Evolutionary conservation across 345 rosid genomes (phyloP), one percentile per base, ranked within the genome.

Genomic region (Excoecaria cochinchinensis): DNA sequence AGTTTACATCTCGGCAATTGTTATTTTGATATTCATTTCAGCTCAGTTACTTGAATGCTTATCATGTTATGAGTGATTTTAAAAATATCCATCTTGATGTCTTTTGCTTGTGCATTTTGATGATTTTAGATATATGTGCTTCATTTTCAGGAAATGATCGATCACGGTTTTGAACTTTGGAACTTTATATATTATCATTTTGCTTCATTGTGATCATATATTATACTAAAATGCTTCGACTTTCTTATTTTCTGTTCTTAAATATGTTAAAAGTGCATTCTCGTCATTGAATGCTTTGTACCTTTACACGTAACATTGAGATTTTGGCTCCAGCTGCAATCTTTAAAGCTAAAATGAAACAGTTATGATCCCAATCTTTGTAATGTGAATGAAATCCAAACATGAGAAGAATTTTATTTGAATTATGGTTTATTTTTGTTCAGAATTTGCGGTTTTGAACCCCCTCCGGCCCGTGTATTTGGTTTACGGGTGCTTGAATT

Each of bases 381-480:
- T 61, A 67, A 40, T 16, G 10, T 38, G 8, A 6, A 42, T 11
- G 47, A 7, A 51, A 21, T 42, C 6, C 6, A 3, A 36, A 39
- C 51, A 65, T 64, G 9, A 31, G 38, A 17, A 52, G 40, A 64
- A 8, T 4, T 58, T 22, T 10, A 16, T 15, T 64, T 65, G 11
- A 36, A 31, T 60, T 75, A 74, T 71, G 67, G 46, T 15, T 66
- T 70, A 36, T 77, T 71, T 83, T 71, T 42, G 17, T 74, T 31
- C 80, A 95, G 99, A 89, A 82, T 89, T 61, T 74, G 82, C 42
- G 80, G 81, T 51, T 90, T 86, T 76, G 78, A 89, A 25, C 96
- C 95, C 6, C 93, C 93, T 77, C 93, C 91, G 16, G 96, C 97
- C 19, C 96, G 96, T 52, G 57, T 88, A 11, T 93, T 85, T 67